Evolutionary conservation across 2,329 filamentous ascomycete species (phyloP).

Genomic region (Cercospora nicotianae): DNA sequence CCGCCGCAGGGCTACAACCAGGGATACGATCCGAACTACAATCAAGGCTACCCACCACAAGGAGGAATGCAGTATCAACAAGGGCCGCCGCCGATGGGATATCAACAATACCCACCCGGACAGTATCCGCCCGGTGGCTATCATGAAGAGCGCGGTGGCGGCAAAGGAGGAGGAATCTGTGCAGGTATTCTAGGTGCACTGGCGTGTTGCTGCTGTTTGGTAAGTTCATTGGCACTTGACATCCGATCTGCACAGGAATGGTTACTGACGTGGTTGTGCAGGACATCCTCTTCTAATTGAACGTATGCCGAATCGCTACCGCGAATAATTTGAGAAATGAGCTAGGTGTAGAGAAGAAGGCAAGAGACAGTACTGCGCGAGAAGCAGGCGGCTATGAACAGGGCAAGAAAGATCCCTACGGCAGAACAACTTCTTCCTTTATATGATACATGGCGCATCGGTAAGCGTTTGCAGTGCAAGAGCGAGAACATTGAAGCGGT

Average conservation of each 20-base stretch:
- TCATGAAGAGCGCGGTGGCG: constrained; percentile 35
- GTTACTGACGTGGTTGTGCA: not conserved
- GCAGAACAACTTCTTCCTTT: not conserved
- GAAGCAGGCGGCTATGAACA: not conserved
- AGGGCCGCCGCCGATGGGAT: constrained; percentile 40
- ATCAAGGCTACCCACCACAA: constrained; percentile 31
- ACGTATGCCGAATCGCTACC: not conserved
- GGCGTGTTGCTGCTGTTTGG: constrained; percentile 54
- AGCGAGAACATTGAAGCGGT: not conserved
- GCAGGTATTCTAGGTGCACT: constrained; percentile 27
- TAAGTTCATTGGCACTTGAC: not conserved
- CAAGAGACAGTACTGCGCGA: not conserved
- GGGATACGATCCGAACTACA: constrained; percentile 5
- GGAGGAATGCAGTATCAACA: constrained; percentile 35
- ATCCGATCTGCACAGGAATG: not conserved
- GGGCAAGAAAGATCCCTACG: not conserved
- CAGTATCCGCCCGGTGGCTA: constrained; percentile 27
- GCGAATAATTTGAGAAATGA: not conserved
- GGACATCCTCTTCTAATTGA: not conserved
- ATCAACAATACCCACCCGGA: constrained; percentile 31
- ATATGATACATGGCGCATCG: not conserved
- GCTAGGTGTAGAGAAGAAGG: not conserved
- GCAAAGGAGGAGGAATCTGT: constrained; percentile 43
- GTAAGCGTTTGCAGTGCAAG: not conserved
- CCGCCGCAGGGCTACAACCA: constrained; percentile 17